Base-by-base conservation (phyloP, 2,329 filamentous ascomycete genomes). In the Alternaria metachromatica region DNA sequence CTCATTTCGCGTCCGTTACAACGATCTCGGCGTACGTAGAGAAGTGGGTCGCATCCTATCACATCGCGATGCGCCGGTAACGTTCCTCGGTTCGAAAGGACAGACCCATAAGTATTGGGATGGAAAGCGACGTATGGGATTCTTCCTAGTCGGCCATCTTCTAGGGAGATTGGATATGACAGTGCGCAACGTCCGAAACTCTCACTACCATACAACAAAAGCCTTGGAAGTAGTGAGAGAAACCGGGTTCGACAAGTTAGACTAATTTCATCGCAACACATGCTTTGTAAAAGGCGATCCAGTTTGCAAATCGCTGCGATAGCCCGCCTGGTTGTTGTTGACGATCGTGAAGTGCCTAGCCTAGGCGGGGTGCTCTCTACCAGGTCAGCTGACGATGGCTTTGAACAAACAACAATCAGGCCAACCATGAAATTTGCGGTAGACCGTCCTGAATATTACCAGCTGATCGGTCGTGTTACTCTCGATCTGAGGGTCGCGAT, bases 1-100 rank as follows among this genome's bases (percentile, higher is more conserved):
- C 48, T 51, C 48, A 28, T 51, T 51, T 51, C 13, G 26, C 25
- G 48, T 51, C 25, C 23, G 48, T 26, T 51, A 51, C 48, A 28
- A 51, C 23, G 48, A 51, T 26, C 48, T 51, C 23, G 48, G 48
- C 48, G 25, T 15, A 28, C 25, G 23, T 51, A 26, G 13, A 25
- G 48, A 23, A 51, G 23, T 28, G 48, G 48, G 3, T 28, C 48
- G n/a, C 25, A 26, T 28, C 37, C 37, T 41, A 41, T 41, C 37
- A 41, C 5, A 41, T 41, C 37, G 15, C 15, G 37, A 41, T 41
- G 37, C 37, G 37, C 37, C n/a, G 37, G n/a, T 41, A 18, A 51
- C 48, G 13, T 18, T 51, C 23, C 23, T 51, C 48, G 23, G 48
- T 51, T 51, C 13, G 25, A 51, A 23, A 28, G 48, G 23, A 28